Evolutionary conservation across 345 rosid species (phyloP), one percentile per base, ranked within the genome.

Genomic region (Linum trigynum): DNA sequence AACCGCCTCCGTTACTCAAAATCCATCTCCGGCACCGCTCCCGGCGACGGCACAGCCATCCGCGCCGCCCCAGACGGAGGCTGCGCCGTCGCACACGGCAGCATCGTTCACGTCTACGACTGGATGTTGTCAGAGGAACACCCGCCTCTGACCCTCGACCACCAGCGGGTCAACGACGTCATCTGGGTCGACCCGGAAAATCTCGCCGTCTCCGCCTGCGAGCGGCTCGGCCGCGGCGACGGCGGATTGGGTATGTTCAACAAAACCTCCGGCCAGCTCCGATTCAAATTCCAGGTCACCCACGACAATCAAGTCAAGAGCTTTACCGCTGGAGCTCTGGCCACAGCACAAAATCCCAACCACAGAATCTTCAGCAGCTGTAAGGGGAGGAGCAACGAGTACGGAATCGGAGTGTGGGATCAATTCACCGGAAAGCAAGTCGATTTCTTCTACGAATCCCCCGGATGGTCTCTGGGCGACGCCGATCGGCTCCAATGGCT

Each of bases 341-440:
- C 86, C 63, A 88, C 87, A 39, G 23, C 36, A 23, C 32, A 23
- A 10, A 76, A 71, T 51, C 74, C 79, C 9, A 96, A 86, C 76
- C 71, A 74, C 36, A 83, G 79, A 72, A 85, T 94, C 39, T 94
- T 85, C 23, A 77, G 92, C 3, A 88, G 97, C 40, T 94, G 99
- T 16, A 90, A 83, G 75, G 96, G 99, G 56, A 75, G 99, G 73
- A 85, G 96, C 64, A 88, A 90, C 62, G 99, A 94, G 80, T 86
- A 90, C 23, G 99, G 99, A 12, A 72, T 94, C 71, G 99, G 99
- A 10, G 96, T 94, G 70, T 94, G 99, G 97, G 99, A 94, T 71
- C 99, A 85, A 62, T 71, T 84, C 14, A 81, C 92, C 0, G 96
- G 95, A 6, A 83, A 88, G 67, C 97, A 90, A 68, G 78, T 81